phyloP scores from a whole-genome alignment of 2,329 filamentous ascomycete species.

The Lachnellula hyalina region DNA sequence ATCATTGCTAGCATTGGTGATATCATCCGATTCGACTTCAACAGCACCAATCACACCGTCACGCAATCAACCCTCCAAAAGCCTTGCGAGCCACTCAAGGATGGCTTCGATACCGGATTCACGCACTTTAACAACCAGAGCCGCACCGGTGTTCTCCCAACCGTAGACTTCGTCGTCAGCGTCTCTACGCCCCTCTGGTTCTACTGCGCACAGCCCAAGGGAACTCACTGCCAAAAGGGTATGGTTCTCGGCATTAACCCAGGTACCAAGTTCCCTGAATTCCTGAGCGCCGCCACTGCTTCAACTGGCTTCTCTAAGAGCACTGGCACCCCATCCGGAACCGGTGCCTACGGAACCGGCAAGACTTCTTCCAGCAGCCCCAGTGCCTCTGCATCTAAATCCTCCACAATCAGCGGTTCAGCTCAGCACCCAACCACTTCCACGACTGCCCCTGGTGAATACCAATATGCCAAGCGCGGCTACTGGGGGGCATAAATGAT shows the following conservation, averaged over 20 bases:
- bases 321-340: not conserved
- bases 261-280: constrained; percentile 17
- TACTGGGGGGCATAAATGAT: too few relatives aligned
- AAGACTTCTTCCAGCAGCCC: too few relatives aligned
- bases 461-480: too few relatives aligned
- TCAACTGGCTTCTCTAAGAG: not conserved
- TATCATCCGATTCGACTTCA: constrained; percentile 65
- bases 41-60: constrained; percentile 65
- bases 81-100: constrained; percentile 53
- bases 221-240: constrained; percentile 23
- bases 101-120: constrained; percentile 63
- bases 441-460: too few relatives aligned
- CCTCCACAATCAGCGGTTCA: too few relatives aligned
- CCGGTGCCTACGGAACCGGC: too few relatives aligned
- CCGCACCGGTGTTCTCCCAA: constrained; percentile 9
- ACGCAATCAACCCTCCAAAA: constrained; percentile 62
- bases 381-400: too few relatives aligned
- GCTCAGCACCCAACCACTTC: too few relatives aligned
- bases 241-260: constrained; percentile 29
- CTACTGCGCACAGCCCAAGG: constrained; percentile 29
- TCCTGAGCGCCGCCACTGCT: constrained; percentile 8
- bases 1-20: constrained; percentile 58
- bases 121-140: constrained; percentile 62
- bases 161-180: constrained; percentile 15
- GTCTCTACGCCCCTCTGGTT: constrained; percentile 25